Base-by-base conservation (phyloP, 805 yeast genomes). In the Candida khao-thaluensis region DNA sequence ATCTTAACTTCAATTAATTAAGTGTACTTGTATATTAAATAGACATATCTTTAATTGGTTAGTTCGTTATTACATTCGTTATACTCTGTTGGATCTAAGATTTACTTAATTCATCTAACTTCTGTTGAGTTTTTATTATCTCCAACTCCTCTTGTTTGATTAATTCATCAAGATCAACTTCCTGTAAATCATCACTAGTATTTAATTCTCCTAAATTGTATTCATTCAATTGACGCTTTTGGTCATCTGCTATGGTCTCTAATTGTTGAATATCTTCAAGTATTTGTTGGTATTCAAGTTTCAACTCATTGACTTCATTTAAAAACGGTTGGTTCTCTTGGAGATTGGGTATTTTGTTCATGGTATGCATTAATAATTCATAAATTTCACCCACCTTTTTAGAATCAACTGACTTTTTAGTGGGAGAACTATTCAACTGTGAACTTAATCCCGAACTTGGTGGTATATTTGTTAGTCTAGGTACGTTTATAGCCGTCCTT, bases 1-100 rank as follows among this genome's bases (percentile, higher is more conserved):
- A 90, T 93, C 78, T 83, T 93, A 71, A 62, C 89, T 62, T 69
- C 87, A 20, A 34, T 67, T 68, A 74, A 50, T 26, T 36, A 37
- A 12, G 34, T 20, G 15, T 25, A n/a, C 36, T 20, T 35, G 33
- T 27, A 33, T 32, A 22, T 17, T 38, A 33, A 31, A 25, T 31
- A 31, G 35, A 31, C 20, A 31, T 10, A 5, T 21, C 15, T 7
- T 31, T 31, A 31, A 31, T 31, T 31, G 26, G 3, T 7, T n/a
- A 7, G 10, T 25, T 25, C 28, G 28, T 25, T 25, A 25, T 25
- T 12, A 10, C 10, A n/a, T 12, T n/a, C 28, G 10, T 25, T 25
- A 25, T n/a, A 8, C 10, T 22, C 24, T 10, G 7, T 7, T 22
- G 24, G n/a, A n/a, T n/a, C n/a, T n/a, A n/a, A n/a, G n/a, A n/a